A percentile compares a stretch with the other conserved stretches of the same genome.
Evolutionary conservation across 164 flowering plant genomes (phyloP).

Genomic region (Pachysandra terminalis): DNA sequence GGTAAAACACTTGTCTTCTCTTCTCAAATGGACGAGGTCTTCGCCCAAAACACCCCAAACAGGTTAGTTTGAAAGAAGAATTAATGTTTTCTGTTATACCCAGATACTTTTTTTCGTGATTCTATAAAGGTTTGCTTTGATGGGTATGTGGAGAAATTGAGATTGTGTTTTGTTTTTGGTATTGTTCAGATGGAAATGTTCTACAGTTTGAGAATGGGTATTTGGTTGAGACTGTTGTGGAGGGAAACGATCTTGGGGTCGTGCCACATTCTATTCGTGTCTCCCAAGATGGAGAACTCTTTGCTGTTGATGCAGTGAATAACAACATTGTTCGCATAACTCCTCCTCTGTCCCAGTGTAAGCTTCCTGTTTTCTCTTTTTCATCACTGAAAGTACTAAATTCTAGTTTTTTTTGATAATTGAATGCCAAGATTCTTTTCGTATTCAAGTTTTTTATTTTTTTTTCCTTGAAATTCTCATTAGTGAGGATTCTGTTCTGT

Average conservation of each 20-base stretch:
- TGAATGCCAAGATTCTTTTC: neutral
- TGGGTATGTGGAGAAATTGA: slow-evolving; percentile 6
- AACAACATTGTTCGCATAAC: slow-evolving; percentile 87
- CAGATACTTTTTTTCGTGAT: slow-evolving; percentile 17
- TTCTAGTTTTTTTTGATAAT: neutral
- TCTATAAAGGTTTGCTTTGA: slow-evolving; percentile 6
- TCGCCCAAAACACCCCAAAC: slow-evolving; percentile 62
- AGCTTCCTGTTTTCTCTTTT: slow-evolving; percentile 12
- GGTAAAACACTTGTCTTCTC: slow-evolving; percentile 66
- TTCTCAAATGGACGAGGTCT: slow-evolving; percentile 75
- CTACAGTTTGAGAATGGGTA: slow-evolving; percentile 93
- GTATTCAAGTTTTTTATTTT: neutral
- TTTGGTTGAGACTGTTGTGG: slow-evolving; percentile 86
- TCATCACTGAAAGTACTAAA: neutral
- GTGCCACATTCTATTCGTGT: slow-evolving; percentile 75
- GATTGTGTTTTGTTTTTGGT: neutral
- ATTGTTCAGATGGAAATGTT: slow-evolving; percentile 62
- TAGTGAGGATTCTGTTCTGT: neutral
- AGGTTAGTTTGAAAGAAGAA: slow-evolving; percentile 35
- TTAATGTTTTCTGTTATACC: neutral
- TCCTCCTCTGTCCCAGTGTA: slow-evolving; percentile 95
- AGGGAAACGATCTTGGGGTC: slow-evolving; percentile 85
- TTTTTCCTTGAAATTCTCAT: neutral
- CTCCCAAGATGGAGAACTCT: slow-evolving; percentile 87
- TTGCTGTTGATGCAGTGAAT: slow-evolving; percentile 78